phyloP scores from a whole-genome alignment of 2,329 filamentous ascomycete genomes.

The Ophiostoma perfectum region DNA sequence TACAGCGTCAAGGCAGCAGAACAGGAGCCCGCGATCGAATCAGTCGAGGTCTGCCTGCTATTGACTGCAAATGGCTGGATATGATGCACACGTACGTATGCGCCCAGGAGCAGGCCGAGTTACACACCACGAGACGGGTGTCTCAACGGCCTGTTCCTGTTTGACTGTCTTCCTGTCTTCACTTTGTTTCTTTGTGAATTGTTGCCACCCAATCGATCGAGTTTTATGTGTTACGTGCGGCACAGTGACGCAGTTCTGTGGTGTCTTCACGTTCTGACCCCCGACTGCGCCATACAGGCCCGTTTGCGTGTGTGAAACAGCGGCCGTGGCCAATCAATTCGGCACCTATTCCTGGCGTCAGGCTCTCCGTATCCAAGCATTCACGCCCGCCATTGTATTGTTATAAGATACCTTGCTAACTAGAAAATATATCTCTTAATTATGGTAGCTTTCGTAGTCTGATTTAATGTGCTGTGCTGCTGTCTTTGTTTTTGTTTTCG shows the following conservation, averaged over 20 bases:
- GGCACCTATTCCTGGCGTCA: too few species aligned
- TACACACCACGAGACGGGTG: neutral
- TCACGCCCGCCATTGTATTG: too few species aligned
- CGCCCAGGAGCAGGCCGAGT: neutral
- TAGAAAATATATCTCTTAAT: too few species aligned
- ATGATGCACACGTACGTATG: conserved; percentile 1
- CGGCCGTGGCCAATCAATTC: neutral
- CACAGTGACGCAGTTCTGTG: conserved; percentile 6
- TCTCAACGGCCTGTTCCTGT: neutral
- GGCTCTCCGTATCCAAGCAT: too few species aligned
- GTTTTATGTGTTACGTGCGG: neutral
- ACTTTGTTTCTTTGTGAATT: neutral
- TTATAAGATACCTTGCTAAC: too few species aligned
- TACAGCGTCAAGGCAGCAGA: conserved; percentile 4
- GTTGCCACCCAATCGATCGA: conserved; percentile 13
- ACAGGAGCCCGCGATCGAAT: neutral
- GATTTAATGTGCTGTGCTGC: too few species aligned
- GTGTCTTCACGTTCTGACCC: too few species aligned
- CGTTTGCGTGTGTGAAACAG: conserved; percentile 9
- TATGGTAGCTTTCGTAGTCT: too few species aligned
- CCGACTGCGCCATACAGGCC: neutral
- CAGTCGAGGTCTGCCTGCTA: neutral
- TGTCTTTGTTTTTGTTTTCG: too few species aligned
- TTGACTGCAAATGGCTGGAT: neutral
- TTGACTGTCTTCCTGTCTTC: neutral